Evolutionary conservation across 148 eudicot genomes (phyloP).

Genomic region (Cornus suecica): DNA sequence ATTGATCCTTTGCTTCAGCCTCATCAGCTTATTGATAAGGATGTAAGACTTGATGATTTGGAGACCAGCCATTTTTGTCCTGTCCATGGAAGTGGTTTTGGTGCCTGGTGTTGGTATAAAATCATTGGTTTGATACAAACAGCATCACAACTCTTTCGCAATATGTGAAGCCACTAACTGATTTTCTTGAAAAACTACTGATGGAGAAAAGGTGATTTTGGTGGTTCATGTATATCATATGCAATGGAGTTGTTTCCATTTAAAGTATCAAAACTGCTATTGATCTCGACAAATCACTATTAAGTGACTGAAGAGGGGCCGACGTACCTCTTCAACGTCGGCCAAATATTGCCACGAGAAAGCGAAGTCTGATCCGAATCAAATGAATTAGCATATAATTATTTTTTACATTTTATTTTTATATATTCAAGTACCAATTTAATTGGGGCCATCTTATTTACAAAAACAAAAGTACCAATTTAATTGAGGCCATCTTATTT

Average conservation of each 20-base stretch:
- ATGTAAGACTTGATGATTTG: constrained; percentile 47
- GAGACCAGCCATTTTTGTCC: constrained; percentile 79
- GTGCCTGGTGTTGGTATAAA: constrained; percentile 99
- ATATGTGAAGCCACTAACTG: constrained; percentile 78
- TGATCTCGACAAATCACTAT: constrained; percentile 65
- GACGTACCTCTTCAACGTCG: no score
- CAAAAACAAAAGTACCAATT: no score
- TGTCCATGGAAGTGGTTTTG: constrained; percentile 96
- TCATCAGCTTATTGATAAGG: constrained; percentile 76
- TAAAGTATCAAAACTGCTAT: constrained; percentile 79
- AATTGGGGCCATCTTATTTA: no score
- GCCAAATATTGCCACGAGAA: no score
- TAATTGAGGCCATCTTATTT: no score
- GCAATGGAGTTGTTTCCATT: constrained; percentile 78
- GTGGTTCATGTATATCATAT: constrained; percentile 88
- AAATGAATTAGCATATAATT: no score
- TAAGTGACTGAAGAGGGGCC: no score
- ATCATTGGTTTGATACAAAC: constrained; percentile 74
- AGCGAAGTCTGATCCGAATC: no score
- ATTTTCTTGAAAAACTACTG: constrained; percentile 69
- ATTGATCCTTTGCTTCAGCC: constrained; percentile 82
- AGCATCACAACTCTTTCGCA: constrained; percentile 67
- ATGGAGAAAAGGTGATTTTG: constrained; percentile 87
- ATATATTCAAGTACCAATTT: no score
- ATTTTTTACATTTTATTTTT: no score